These are phyloP conservation scores for Suillus plorans DNA, from an alignment of 768 basidiomycete species.

Conservation along the genomic window DNA sequence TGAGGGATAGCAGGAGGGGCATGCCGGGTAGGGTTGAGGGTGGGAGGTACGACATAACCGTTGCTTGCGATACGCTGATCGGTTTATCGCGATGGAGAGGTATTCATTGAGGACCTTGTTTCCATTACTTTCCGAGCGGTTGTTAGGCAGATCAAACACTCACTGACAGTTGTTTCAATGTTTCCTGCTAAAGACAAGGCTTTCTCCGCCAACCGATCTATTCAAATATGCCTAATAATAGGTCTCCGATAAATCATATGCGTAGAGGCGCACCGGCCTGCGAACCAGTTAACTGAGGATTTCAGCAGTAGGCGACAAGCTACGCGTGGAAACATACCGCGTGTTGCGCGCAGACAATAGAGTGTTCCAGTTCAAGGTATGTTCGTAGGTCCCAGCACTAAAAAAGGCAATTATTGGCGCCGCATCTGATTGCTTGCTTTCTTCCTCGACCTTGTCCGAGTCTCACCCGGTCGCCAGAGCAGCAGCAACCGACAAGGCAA, in stretches of 20 bases:
- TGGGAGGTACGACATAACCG: neutral
- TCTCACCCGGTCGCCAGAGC: constrained; percentile 6
- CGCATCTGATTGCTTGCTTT: constrained; percentile 7
- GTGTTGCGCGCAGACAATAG: neutral
- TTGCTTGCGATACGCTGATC: neutral
- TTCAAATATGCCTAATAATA: neutral
- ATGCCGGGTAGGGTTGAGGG: neutral
- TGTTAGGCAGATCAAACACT: neutral
- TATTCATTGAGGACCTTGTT: neutral
- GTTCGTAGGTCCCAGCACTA: constrained; percentile 1
- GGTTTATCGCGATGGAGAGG: constrained; percentile 3
- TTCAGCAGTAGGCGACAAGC: too few species aligned
- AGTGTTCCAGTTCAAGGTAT: too few species aligned
- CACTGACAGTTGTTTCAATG: neutral
- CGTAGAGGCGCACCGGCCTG: too few species aligned
- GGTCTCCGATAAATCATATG: neutral
- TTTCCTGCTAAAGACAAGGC: neutral
- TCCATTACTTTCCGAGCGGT: neutral
- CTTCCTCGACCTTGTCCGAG: constrained; percentile 4
- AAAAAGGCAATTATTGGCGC: constrained; percentile 8
- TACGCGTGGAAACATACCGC: too few species aligned
- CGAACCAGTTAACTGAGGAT: too few species aligned
- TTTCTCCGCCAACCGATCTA: neutral
- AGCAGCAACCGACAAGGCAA: constrained; percentile 1
- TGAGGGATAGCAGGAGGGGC: neutral